Percentiles rank a stretch among this genome's conserved stretches.
Evolutionary conservation across 148 eudicot species (phyloP).

Genomic region (Chenopodium quinoa): DNA sequence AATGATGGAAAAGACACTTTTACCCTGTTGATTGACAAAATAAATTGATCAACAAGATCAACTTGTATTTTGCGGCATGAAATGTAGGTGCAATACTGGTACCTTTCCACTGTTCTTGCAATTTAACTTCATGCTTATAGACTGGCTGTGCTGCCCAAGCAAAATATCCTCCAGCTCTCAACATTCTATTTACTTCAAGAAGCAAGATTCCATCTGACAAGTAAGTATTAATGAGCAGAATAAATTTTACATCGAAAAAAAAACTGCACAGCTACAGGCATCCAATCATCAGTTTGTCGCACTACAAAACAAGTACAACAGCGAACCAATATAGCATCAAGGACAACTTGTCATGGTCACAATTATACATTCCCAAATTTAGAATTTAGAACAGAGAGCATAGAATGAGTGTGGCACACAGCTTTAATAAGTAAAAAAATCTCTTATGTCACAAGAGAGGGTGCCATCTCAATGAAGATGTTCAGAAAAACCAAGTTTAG

Average conservation of each 20-base stretch:
- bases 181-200: slow-evolving; percentile 69
- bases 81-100: neutral
- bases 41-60: too few relatives aligned
- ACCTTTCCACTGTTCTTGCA: slow-evolving; percentile 71
- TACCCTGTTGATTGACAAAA: too few relatives aligned
- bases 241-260: too few relatives aligned
- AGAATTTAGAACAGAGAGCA: neutral
- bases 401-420: neutral
- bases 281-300: too few relatives aligned
- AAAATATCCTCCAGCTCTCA: slow-evolving; percentile 78
- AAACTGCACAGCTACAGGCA: neutral
- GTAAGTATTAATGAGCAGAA: neutral
- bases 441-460: neutral
- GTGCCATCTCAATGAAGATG: neutral
- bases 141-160: slow-evolving; percentile 76
- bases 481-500: neutral
- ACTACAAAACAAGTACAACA: too few relatives aligned
- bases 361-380: neutral
- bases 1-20: too few relatives aligned
- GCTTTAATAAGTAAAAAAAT: neutral
- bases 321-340: too few relatives aligned
- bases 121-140: slow-evolving; percentile 52
- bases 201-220: slow-evolving; percentile 70
- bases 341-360: slow-evolving; percentile 5
- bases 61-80: neutral